Percentiles rank a stretch among this genome's conserved stretches.
phyloP scores from a whole-genome alignment of 352 stramenopile genomes.

The Pythium pyrilobum region DNA sequence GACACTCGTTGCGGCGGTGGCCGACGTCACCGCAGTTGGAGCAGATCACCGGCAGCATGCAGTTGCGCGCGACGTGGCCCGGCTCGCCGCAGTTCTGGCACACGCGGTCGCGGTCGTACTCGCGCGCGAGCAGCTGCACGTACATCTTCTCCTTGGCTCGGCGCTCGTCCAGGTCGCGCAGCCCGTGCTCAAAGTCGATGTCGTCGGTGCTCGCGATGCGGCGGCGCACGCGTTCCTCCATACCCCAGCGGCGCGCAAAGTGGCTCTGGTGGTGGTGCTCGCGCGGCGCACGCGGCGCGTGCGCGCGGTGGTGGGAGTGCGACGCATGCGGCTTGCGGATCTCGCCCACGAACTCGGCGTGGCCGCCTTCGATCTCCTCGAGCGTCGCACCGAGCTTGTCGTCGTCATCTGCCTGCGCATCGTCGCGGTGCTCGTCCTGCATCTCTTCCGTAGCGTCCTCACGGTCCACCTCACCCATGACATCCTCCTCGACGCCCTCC shows the following conservation, averaged over 20 bases:
- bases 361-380: slow-evolving; percentile 3
- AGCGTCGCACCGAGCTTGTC: slow-evolving; percentile 3
- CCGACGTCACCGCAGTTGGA: slow-evolving; percentile 71
- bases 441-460: background rate
- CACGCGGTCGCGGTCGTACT: slow-evolving; percentile 53
- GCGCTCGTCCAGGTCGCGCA: slow-evolving; percentile 41
- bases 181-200: slow-evolving; percentile 68
- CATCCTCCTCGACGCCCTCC: slow-evolving; percentile 12
- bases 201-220: slow-evolving; percentile 31
- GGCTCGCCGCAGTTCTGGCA: slow-evolving; percentile 76
- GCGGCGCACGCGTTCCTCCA: slow-evolving; percentile 17
- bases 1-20: slow-evolving; percentile 47
- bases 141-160: slow-evolving; percentile 55
- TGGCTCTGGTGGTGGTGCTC: background rate
- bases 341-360: slow-evolving; percentile 11
- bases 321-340: slow-evolving; percentile 10
- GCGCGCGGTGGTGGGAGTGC: background rate
- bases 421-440: slow-evolving; percentile 15
- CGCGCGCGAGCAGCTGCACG: slow-evolving; percentile 46
- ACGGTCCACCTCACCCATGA: slow-evolving; percentile 5
- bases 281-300: background rate
- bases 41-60: slow-evolving; percentile 70
- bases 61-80: slow-evolving; percentile 63
- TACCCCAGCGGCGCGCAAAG: background rate
- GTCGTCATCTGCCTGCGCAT: slow-evolving; percentile 4